Evolutionary conservation across 2,329 filamentous ascomycete species (phyloP).

Genomic region (Stagonosporopsis tanaceti): DNA sequence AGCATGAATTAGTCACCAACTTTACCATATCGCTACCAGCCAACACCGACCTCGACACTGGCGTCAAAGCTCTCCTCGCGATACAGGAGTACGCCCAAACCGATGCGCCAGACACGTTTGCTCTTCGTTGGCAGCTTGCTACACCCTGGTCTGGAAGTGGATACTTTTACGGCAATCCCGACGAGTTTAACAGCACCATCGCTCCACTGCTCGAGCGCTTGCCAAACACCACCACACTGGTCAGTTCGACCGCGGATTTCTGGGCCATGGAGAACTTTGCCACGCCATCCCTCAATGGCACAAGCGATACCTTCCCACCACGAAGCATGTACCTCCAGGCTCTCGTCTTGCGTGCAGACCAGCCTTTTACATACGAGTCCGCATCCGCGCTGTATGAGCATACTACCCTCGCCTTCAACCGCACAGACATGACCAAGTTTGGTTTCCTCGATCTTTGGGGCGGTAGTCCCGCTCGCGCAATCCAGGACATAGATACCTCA

Average conservation of each 20-base stretch:
- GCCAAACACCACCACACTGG: slow-evolving; percentile 21
- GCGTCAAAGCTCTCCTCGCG: slow-evolving; percentile 21
- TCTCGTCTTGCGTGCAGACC: slow-evolving; percentile 21
- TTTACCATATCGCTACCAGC: slow-evolving; percentile 26
- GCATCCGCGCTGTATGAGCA: slow-evolving; percentile 20
- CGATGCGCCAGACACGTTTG: slow-evolving; percentile 26
- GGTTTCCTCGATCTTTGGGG: slow-evolving; percentile 30
- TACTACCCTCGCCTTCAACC: slow-evolving; percentile 24
- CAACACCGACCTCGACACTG: slow-evolving; percentile 21
- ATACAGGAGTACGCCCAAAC: slow-evolving; percentile 27
- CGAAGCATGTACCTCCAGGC: slow-evolving; percentile 28
- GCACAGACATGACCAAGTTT: slow-evolving; percentile 23
- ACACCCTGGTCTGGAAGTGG: slow-evolving; percentile 23
- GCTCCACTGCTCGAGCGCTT: slow-evolving; percentile 22
- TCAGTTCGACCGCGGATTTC: slow-evolving; percentile 20
- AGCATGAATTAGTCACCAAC: slow-evolving; percentile 20
- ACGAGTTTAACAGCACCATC: slow-evolving; percentile 24
- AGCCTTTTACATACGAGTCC: slow-evolving; percentile 22
- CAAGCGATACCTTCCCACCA: slow-evolving; percentile 19
- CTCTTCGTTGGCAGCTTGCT: slow-evolving; percentile 27
- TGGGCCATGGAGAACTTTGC: slow-evolving; percentile 25
- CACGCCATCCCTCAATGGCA: slow-evolving; percentile 18
- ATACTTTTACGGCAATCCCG: slow-evolving; percentile 27
- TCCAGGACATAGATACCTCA: slow-evolving; percentile 17
- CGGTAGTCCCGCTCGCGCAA: slow-evolving; percentile 7